phyloP scores from a whole-genome alignment of 148 eudicot genomes.

The Vaccinium corymbosum region DNA sequence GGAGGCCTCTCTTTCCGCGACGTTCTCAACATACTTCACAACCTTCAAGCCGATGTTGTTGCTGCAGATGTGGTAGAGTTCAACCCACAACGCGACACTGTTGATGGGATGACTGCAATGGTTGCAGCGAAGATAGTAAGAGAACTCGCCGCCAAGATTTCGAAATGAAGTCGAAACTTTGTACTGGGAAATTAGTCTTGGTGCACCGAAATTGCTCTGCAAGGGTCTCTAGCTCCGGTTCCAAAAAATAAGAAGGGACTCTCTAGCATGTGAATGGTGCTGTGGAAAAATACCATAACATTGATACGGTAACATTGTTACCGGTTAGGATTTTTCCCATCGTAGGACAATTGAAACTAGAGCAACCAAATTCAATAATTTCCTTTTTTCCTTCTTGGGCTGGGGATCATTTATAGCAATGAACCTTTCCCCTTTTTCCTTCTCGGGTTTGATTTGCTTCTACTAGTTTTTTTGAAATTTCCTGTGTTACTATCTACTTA shows the following conservation, averaged over 20 bases:
- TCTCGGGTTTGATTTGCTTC: not conserved
- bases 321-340: not conserved
- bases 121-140: slow-evolving; percentile 94
- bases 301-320: not conserved
- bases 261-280: not conserved
- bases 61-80: slow-evolving; percentile 96
- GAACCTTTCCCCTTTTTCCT: not conserved
- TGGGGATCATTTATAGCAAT: not conserved
- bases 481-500: not conserved
- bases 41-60: slow-evolving; percentile 81
- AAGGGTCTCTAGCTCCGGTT: not conserved
- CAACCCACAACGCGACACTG: slow-evolving; percentile 96
- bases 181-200: not conserved
- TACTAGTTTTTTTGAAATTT: not conserved
- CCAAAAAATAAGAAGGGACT: not conserved
- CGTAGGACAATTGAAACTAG: not conserved
- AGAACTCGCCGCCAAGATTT: slow-evolving; percentile 83
- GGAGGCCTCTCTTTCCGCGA: slow-evolving; percentile 96
- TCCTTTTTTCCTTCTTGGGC: not conserved
- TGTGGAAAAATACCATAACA: not conserved
- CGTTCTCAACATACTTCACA: slow-evolving; percentile 84
- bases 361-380: not conserved
- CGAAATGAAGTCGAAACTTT: slow-evolving; percentile 40
- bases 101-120: slow-evolving; percentile 98
- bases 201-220: not conserved